Percentiles rank a stretch among this genome's conserved stretches.
Evolutionary conservation across 129 eudicot genomes (phyloP).

Genomic region (Oenanthe sinensis): DNA sequence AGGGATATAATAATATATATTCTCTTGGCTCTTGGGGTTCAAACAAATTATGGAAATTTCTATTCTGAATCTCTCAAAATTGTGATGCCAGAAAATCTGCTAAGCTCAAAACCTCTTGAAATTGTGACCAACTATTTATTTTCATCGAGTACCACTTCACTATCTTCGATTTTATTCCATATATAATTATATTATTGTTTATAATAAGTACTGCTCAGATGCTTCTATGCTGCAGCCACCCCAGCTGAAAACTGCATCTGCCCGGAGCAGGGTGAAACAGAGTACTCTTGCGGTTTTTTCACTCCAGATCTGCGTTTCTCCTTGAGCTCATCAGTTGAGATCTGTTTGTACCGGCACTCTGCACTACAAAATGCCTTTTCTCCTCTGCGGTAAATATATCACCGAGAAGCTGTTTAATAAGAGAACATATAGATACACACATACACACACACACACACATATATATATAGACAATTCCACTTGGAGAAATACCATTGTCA

Average conservation of each 20-base stretch:
- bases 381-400: conserved; percentile 36
- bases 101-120: conserved; percentile 8
- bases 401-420: neutral
- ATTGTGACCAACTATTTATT: conserved; percentile 2
- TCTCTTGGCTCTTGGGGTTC: conserved; percentile 3
- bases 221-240: conserved; percentile 47
- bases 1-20: neutral
- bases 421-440: neutral
- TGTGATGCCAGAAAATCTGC: neutral
- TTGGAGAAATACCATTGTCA: neutral
- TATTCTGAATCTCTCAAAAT: neutral
- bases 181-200: neutral
- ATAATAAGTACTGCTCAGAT: neutral
- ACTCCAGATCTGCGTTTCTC: conserved; percentile 41
- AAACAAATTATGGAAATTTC: neutral
- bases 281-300: conserved; percentile 34
- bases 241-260: conserved; percentile 47
- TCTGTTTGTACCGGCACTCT: conserved; percentile 61
- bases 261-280: conserved; percentile 52
- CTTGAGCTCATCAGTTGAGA: conserved; percentile 44
- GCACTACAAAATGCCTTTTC: conserved; percentile 79
- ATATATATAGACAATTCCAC: too few species aligned
- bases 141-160: neutral
- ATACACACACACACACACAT: too few species aligned
- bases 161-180: conserved; percentile 1